Conservation (phyloP, 148 eudicot species). For the Polygonum maritimum region DNA sequence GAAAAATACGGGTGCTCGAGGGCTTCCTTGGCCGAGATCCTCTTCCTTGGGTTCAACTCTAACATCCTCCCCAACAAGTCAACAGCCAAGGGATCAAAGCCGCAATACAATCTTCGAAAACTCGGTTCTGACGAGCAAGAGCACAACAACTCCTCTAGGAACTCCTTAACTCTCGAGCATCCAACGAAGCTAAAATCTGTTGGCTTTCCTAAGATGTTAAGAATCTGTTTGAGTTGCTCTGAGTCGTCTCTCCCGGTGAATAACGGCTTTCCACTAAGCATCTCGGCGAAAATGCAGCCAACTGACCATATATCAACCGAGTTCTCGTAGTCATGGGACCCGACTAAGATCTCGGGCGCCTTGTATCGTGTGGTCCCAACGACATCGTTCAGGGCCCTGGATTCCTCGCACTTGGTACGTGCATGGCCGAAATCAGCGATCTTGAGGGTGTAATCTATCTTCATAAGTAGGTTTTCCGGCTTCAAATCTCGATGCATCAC, state of each 20-base stretch:
- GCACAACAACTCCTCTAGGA: conserved; percentile 9
- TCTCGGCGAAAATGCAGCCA: conserved; percentile 40
- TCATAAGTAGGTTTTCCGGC: conserved; percentile 33
- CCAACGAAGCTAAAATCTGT: conserved; percentile 8
- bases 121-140: conserved; percentile 8
- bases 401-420: conserved; percentile 14
- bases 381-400: background rate
- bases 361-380: conserved; percentile 34
- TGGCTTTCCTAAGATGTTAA: conserved; percentile 22
- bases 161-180: conserved; percentile 11
- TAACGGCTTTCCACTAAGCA: conserved; percentile 23
- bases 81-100: conserved; percentile 22
- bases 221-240: conserved; percentile 18
- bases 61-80: conserved; percentile 33
- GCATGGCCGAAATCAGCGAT: conserved; percentile 43
- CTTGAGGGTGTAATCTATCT: conserved; percentile 27
- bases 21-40: conserved; percentile 14
- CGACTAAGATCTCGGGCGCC: conserved; percentile 33
- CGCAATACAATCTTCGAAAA: too few species aligned
- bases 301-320: conserved; percentile 37
- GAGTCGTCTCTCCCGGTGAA: conserved; percentile 22
- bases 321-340: conserved; percentile 19
- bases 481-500: conserved; percentile 42
- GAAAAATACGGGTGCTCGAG: too few species aligned
- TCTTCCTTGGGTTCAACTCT: conserved; percentile 24